Conservation (phyloP, 805 yeast species). For the Hanseniaspora singularis region DNA sequence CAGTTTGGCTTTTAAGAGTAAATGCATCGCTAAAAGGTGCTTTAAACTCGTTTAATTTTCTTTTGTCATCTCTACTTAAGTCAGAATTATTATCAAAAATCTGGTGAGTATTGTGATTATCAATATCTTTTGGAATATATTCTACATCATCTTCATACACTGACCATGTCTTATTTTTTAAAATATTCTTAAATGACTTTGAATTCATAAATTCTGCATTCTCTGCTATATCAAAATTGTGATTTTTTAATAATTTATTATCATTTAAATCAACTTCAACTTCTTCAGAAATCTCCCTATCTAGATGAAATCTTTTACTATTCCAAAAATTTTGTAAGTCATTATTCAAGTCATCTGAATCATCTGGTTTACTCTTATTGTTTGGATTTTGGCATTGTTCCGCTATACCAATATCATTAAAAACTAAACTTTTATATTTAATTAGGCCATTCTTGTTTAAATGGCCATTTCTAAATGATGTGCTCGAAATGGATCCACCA, state of each 20-base stretch:
- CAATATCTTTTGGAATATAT: too few relatives aligned
- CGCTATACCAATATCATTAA: conserved; percentile 2
- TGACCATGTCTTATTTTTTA: neutral
- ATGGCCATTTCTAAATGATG: neutral
- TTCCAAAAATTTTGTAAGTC: too few relatives aligned
- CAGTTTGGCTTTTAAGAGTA: neutral
- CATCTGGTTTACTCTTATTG: neutral
- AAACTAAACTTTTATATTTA: conserved; percentile 9
- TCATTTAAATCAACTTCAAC: neutral
- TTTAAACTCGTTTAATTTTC: conserved; percentile 11
- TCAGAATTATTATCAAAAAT: neutral
- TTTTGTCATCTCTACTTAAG: conserved; percentile 5
- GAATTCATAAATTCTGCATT: neutral
- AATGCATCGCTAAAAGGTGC: neutral
- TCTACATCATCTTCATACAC: conserved; percentile 1
- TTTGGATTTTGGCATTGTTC: neutral
- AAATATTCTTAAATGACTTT: neutral
- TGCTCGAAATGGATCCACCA: too few relatives aligned
- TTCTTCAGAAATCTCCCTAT: conserved; percentile 1
- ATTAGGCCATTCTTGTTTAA: neutral
- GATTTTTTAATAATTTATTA: neutral
- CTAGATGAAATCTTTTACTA: too few relatives aligned
- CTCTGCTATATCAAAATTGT: neutral
- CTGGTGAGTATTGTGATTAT: too few relatives aligned
- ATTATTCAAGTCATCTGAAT: neutral